Conservation (phyloP, 2,329 filamentous ascomycete genomes). For the Colletotrichum cuscutae region DNA sequence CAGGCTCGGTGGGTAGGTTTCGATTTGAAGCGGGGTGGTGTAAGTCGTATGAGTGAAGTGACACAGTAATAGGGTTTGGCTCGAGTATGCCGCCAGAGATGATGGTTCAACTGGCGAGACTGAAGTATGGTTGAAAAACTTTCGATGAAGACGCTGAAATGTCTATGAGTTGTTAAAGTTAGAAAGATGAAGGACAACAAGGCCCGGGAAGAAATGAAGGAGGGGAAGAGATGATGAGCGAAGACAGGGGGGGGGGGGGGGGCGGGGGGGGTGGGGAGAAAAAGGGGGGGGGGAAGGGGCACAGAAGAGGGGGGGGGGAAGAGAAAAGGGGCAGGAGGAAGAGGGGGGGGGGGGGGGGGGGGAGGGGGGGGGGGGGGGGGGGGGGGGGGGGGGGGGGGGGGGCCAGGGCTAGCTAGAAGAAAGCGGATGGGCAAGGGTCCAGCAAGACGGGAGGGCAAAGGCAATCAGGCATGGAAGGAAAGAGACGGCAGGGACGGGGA, state of each 20-base stretch:
- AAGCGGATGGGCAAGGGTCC: constrained; percentile 27
- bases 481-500: not conserved
- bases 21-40: constrained; percentile 13
- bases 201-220: not conserved
- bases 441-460: constrained; percentile 26
- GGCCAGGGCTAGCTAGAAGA: constrained; percentile 15
- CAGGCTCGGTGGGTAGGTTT: not conserved
- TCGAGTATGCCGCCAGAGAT: not conserved
- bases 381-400: constrained; percentile 7
- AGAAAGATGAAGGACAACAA: not conserved
- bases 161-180: constrained; percentile 4
- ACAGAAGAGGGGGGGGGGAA: too few relatives aligned
- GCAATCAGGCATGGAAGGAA: constrained; percentile 11
- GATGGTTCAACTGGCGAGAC: not conserved
- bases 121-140: not conserved
- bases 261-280: not conserved
- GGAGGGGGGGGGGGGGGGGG: constrained; percentile 16
- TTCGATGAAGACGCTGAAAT: not conserved
- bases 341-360: constrained; percentile 17
- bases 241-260: constrained; percentile 14
- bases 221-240: constrained; percentile 20
- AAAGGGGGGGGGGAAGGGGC: too few relatives aligned
- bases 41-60: constrained; percentile 1
- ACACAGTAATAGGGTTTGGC: not conserved
- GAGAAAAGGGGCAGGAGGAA: too few relatives aligned